Percentiles rank a stretch among this genome's conserved stretches.
Conservation (phyloP, 2,329 filamentous ascomycete species). For the Curvularia sp. region DNA sequence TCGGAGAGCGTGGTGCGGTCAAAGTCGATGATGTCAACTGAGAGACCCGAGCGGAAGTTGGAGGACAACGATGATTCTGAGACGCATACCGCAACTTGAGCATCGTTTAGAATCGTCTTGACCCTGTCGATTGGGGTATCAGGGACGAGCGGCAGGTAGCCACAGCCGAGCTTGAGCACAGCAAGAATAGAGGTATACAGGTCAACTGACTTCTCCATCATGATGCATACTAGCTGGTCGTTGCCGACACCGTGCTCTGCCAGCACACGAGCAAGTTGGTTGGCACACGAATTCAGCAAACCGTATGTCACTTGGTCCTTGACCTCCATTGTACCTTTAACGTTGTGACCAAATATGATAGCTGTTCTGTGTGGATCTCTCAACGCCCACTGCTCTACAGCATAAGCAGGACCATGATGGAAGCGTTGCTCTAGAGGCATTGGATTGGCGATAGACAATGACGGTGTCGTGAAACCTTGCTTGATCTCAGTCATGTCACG, state of each 20-base stretch:
- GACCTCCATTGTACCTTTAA: conserved; percentile 39
- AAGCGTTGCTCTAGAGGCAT: conserved; percentile 34
- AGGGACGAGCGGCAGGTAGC: conserved; percentile 80
- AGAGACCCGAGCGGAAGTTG: conserved; percentile 13
- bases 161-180: conserved; percentile 75
- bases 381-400: conserved; percentile 63
- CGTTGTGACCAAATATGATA: conserved; percentile 66
- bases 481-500: conserved; percentile 38
- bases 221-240: conserved; percentile 71
- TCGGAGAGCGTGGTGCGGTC: conserved; percentile 36
- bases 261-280: conserved; percentile 67
- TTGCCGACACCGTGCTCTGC: conserved; percentile 54
- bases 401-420: conserved; percentile 40
- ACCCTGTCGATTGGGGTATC: conserved; percentile 70
- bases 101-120: conserved; percentile 67
- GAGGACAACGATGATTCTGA: conserved; percentile 34
- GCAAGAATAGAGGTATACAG: conserved; percentile 79
- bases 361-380: conserved; percentile 64
- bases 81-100: conserved; percentile 60
- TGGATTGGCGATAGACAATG: conserved; percentile 53
- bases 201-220: conserved; percentile 76
- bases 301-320: conserved; percentile 65
- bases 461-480: conserved; percentile 30
- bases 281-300: conserved; percentile 69
- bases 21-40: conserved; percentile 37